A percentile compares a stretch with the other conserved stretches of the same genome.
Evolutionary conservation across 805 yeast genomes (phyloP).

Genomic region (Starmerella apicola): DNA sequence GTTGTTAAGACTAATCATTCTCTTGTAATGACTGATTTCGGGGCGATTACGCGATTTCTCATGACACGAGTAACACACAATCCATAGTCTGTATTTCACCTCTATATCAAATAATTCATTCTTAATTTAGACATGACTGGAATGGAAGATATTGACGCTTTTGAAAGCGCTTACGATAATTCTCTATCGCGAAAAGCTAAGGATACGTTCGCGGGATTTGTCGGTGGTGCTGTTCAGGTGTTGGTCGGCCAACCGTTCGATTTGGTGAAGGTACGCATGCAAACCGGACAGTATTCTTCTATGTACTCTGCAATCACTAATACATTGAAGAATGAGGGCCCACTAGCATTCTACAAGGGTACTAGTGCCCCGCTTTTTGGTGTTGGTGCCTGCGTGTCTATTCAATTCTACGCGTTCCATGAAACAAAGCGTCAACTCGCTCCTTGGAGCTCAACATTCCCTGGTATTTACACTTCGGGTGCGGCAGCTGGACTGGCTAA

Average conservation of each 20-base stretch:
- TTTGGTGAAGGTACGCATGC: slow-evolving; percentile 55
- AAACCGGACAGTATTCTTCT: slow-evolving; percentile 51
- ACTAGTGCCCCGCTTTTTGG: slow-evolving; percentile 59
- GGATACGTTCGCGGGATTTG: slow-evolving; percentile 43
- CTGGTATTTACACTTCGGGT: slow-evolving; percentile 50
- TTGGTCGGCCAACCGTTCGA: slow-evolving; percentile 58
- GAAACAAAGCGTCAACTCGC: slow-evolving; percentile 49
- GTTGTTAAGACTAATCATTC: not conserved
- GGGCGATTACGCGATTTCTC: slow-evolving; percentile 10
- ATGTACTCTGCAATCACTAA: slow-evolving; percentile 40
- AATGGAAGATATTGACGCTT: slow-evolving; percentile 7
- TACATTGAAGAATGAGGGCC: slow-evolving; percentile 48
- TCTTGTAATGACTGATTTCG: not conserved
- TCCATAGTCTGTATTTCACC: not conserved
- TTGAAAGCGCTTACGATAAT: slow-evolving; percentile 9
- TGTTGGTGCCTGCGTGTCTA: slow-evolving; percentile 56
- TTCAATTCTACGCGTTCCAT: slow-evolving; percentile 60
- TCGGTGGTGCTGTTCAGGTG: slow-evolving; percentile 45
- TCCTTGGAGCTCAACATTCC: slow-evolving; percentile 28
- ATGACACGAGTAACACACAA: slow-evolving; percentile 1
- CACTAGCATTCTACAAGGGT: slow-evolving; percentile 52
- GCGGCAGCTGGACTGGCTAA: slow-evolving; percentile 58
- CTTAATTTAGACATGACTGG: not conserved
- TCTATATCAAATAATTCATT: not conserved
- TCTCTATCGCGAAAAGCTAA: slow-evolving; percentile 35